Percentiles rank a stretch among this genome's conserved stretches.
phyloP scores from a whole-genome alignment of 2,329 filamentous ascomycete genomes.

The Cordyceps militaris region DNA sequence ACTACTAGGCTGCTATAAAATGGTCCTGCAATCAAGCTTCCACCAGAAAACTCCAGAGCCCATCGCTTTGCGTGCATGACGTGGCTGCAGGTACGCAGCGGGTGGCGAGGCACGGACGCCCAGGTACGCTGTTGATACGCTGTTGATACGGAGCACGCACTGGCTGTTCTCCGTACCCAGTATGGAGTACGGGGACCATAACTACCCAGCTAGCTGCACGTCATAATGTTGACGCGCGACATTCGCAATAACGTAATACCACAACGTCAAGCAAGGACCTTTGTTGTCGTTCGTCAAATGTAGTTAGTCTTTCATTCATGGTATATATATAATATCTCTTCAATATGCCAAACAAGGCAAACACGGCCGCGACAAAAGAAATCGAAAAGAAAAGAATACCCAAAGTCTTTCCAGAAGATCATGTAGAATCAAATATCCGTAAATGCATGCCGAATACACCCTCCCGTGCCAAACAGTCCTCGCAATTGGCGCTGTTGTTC shows the following conservation, averaged over 20 bases:
- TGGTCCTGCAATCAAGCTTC: background rate
- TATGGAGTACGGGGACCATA: too few relatives aligned
- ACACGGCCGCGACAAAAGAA: background rate
- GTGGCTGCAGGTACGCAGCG: background rate
- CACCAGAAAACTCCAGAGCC: background rate
- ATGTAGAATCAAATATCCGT: background rate
- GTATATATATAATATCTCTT: slow-evolving; percentile 3
- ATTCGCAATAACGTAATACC: too few relatives aligned
- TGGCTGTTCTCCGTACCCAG: too few relatives aligned
- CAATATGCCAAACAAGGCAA: background rate
- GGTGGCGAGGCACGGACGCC: too few relatives aligned
- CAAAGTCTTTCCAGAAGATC: slow-evolving; percentile 4
- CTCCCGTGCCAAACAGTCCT: background rate
- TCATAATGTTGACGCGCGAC: background rate
- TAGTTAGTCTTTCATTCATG: slow-evolving; percentile 2
- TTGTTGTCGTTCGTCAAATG: background rate
- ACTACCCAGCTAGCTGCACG: too few relatives aligned
- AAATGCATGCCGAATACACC: background rate
- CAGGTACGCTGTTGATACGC: too few relatives aligned
- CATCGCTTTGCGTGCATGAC: background rate
- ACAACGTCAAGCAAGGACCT: too few relatives aligned
- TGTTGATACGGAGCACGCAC: too few relatives aligned
- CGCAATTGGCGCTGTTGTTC: background rate
- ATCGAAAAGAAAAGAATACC: background rate
- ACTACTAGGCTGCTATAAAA: too few relatives aligned